Percentiles rank a stretch among this genome's conserved stretches.
phyloP scores from a whole-genome alignment of 108 stramenopile genomes.

The Pseudonitzschia delicatissima region DNA sequence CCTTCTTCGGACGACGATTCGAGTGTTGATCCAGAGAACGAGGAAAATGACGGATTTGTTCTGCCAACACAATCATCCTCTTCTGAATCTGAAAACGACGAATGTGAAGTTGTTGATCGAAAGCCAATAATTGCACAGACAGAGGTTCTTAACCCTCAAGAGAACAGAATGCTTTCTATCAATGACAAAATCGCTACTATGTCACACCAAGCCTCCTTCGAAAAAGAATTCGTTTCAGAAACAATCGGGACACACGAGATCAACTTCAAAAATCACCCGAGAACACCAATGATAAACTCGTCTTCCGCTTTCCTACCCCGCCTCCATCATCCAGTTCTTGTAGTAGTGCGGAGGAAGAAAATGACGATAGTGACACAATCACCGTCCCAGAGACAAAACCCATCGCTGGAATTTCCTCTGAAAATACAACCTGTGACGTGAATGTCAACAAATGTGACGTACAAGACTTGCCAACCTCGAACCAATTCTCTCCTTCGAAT shows the following conservation, averaged over 20 bases:
- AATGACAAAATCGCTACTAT: neutral
- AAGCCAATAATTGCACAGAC: no score
- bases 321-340: slow-evolving; percentile 41
- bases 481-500: no score
- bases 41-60: neutral
- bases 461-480: no score
- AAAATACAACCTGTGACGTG: no score
- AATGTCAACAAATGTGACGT: no score
- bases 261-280: neutral
- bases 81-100: neutral
- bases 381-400: no score
- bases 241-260: neutral
- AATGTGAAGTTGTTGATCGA: neutral
- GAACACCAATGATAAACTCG: neutral
- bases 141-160: no score
- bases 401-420: no score
- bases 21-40: neutral
- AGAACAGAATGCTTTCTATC: neutral
- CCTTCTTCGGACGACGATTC: neutral
- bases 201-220: neutral
- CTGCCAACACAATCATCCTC: slow-evolving; percentile 13
- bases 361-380: slow-evolving; percentile 21
- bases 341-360: slow-evolving; percentile 11
- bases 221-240: neutral
- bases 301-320: slow-evolving; percentile 34